phyloP scores from a whole-genome alignment of 345 rosid genomes.

The Citrus unshiu region DNA sequence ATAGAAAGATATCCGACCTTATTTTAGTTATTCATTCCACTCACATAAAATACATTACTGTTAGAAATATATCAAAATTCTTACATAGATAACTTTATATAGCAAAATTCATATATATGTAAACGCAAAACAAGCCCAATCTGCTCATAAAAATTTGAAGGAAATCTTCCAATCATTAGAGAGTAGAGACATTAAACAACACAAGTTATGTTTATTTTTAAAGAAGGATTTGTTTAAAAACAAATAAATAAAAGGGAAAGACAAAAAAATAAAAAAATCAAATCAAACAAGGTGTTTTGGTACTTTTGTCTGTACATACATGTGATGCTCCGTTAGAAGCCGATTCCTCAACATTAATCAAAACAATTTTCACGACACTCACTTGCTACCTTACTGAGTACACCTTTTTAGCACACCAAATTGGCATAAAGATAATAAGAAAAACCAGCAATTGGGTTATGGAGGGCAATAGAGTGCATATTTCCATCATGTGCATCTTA shows the following conservation, averaged over 20 bases:
- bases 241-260: neutral
- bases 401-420: neutral
- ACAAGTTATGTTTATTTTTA: too few species aligned
- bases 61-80: neutral
- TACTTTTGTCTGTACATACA: neutral
- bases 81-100: too few species aligned
- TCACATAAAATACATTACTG: too few species aligned
- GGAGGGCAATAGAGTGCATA: neutral
- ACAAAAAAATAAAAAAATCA: neutral
- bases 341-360: neutral
- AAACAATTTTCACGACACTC: neutral
- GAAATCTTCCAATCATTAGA: neutral
- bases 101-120: too few species aligned
- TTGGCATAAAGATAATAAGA: neutral
- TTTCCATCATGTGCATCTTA: constrained; percentile 1
- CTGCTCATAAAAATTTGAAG: neutral
- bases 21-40: too few species aligned
- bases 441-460: neutral
- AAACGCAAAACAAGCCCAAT: neutral
- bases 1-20: too few species aligned
- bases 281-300: neutral
- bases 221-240: neutral
- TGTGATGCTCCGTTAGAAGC: too few species aligned
- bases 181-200: too few species aligned
- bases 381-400: neutral